Percentiles rank a stretch among this genome's conserved stretches.
Conservation (phyloP, 2,329 filamentous ascomycete genomes). For the Beauveria pseudobassiana region DNA sequence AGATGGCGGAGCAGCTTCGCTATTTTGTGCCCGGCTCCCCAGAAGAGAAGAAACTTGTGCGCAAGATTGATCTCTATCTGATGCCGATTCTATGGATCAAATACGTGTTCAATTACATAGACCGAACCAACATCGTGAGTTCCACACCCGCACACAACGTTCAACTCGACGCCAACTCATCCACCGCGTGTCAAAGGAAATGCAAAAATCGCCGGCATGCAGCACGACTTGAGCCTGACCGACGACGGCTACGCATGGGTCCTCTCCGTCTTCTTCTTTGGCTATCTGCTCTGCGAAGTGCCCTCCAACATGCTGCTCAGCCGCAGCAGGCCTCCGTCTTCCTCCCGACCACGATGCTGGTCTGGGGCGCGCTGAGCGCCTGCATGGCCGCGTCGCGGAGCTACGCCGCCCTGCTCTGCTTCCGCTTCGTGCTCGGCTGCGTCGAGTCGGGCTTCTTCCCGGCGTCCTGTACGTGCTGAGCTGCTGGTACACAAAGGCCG, state of each 20-base stretch:
- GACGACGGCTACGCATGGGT: slow-evolving; percentile 47
- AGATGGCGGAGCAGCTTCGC: slow-evolving; percentile 20
- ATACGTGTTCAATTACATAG: slow-evolving; percentile 23
- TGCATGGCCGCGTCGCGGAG: slow-evolving; percentile 43
- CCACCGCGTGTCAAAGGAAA: slow-evolving; percentile 46
- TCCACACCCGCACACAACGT: background rate
- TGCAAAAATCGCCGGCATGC: slow-evolving; percentile 48
- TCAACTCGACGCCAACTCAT: slow-evolving; percentile 43
- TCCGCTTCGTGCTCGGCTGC: slow-evolving; percentile 43
- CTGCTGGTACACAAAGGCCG: slow-evolving; percentile 48
- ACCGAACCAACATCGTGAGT: slow-evolving; percentile 23
- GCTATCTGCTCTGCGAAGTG: slow-evolving; percentile 48
- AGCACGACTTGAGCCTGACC: slow-evolving; percentile 36
- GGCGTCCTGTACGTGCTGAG: slow-evolving; percentile 49
- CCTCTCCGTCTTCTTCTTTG: slow-evolving; percentile 50
- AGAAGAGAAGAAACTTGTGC: slow-evolving; percentile 18
- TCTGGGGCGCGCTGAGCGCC: slow-evolving; percentile 48
- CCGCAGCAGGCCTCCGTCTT: slow-evolving; percentile 41
- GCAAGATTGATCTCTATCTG: slow-evolving; percentile 31
- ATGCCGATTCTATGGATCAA: slow-evolving; percentile 48
- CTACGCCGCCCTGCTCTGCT: slow-evolving; percentile 38
- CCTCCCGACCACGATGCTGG: slow-evolving; percentile 44
- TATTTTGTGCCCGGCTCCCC: slow-evolving; percentile 20
- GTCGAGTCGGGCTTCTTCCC: slow-evolving; percentile 51
- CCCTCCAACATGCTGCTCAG: slow-evolving; percentile 50